These are phyloP conservation scores for Aciculoconidium aculeatum DNA, from an alignment of 805 yeast species.

Conservation along the genomic window DNA sequence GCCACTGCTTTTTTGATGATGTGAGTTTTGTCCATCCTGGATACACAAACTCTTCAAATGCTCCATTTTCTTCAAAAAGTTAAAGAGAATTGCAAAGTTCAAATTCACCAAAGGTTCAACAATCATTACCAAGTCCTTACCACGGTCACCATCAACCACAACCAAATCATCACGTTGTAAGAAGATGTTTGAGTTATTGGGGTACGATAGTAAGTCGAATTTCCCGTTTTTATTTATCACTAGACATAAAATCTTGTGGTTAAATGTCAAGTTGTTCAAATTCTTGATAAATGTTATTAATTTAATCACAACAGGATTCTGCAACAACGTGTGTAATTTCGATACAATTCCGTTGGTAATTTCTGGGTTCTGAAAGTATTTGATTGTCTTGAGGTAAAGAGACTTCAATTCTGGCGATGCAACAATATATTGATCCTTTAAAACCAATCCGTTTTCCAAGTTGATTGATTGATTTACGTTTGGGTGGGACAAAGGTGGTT, in stretches of 20 bases:
- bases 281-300: conserved; percentile 34
- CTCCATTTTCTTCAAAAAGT: conserved; percentile 67
- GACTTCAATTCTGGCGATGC: conserved; percentile 53
- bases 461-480: conserved; percentile 19
- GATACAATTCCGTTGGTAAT: conserved; percentile 22
- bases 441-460: conserved; percentile 58
- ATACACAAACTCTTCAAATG: conserved; percentile 52
- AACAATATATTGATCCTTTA: conserved; percentile 50
- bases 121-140: conserved; percentile 72
- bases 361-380: conserved; percentile 44
- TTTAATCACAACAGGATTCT: conserved; percentile 22
- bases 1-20: conserved; percentile 25
- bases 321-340: conserved; percentile 22
- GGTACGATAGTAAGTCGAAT: conserved; percentile 63
- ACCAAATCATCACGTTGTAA: conserved; percentile 61
- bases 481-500: too few species aligned
- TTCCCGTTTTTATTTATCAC: conserved; percentile 60
- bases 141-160: conserved; percentile 79
- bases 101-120: conserved; percentile 59
- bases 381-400: conserved; percentile 42
- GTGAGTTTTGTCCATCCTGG: conserved; percentile 15
- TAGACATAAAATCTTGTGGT: conserved; percentile 38
- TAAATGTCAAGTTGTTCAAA: conserved; percentile 35
- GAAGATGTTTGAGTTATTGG: conserved; percentile 55
- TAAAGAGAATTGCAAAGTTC: conserved; percentile 63